Evolutionary conservation across 257 asterid genomes (phyloP).

Genomic region (Anisodus tanguticus): DNA sequence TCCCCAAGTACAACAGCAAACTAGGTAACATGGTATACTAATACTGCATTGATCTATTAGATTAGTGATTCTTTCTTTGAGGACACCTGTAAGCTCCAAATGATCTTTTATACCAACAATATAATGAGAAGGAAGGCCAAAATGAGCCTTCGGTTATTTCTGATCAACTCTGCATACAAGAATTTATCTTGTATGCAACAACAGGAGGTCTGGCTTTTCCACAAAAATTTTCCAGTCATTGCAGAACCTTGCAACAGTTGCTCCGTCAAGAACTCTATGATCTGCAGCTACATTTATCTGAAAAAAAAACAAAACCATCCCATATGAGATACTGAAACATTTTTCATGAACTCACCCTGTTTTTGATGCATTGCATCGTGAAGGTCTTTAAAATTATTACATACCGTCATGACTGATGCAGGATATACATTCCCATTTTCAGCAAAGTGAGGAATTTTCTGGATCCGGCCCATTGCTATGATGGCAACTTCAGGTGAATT

Average conservation of each 20-base stretch:
- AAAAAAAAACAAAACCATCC: background rate
- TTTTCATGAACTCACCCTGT: background rate
- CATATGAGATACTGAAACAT: conserved; percentile 16
- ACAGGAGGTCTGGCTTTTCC: conserved; percentile 85
- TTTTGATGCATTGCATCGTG: background rate
- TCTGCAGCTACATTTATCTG: conserved; percentile 91
- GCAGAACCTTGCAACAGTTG: conserved; percentile 90
- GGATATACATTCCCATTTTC: conserved; percentile 68
- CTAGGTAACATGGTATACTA: background rate
- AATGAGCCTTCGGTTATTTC: background rate
- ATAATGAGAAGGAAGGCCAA: background rate
- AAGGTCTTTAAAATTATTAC: conserved; percentile 31
- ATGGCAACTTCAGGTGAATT: conserved; percentile 87
- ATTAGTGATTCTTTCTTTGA: background rate
- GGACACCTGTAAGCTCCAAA: conserved; percentile 20
- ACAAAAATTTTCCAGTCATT: conserved; percentile 81
- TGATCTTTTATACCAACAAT: background rate
- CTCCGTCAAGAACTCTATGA: conserved; percentile 94
- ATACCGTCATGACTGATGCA: conserved; percentile 77
- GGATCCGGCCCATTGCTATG: conserved; percentile 90
- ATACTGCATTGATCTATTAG: background rate
- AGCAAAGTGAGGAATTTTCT: conserved; percentile 67
- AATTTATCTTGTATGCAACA: conserved; percentile 73
- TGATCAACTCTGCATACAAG: background rate
- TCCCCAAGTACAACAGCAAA: background rate